These are phyloP conservation scores for Carex scoparia DNA, from an alignment of 176 grass and related monocot genomes.

Conservation along the genomic window DNA sequence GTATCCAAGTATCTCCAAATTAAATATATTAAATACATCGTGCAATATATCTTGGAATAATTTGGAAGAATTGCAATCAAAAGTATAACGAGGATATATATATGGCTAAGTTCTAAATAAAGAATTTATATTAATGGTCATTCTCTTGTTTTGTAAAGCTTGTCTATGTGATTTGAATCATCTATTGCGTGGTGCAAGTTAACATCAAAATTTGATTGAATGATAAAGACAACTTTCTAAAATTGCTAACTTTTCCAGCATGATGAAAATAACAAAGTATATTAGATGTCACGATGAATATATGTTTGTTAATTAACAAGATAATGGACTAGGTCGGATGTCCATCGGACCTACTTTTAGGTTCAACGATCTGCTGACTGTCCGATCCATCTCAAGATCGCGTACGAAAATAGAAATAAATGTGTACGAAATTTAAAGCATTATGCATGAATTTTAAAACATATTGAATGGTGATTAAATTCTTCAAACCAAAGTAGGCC, in stretches of 20 bases:
- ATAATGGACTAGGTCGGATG: too few relatives aligned
- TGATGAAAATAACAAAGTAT: neutral
- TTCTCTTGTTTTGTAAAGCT: neutral
- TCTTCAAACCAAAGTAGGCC: too few relatives aligned
- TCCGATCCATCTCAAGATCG: too few relatives aligned
- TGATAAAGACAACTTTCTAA: neutral
- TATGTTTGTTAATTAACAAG: neutral
- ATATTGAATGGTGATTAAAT: too few relatives aligned
- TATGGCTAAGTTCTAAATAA: neutral
- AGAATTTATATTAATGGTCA: neutral
- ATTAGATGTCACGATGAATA: neutral
- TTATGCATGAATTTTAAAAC: too few relatives aligned
- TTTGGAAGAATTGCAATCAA: neutral
- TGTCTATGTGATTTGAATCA: slow-evolving; percentile 7
- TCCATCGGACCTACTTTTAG: too few relatives aligned
- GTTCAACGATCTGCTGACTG: too few relatives aligned
- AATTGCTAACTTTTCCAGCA: neutral
- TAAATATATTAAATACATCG: neutral
- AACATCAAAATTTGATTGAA: neutral
- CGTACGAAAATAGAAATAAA: too few relatives aligned
- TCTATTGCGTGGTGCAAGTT: neutral
- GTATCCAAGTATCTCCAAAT: too few relatives aligned
- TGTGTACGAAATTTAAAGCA: too few relatives aligned
- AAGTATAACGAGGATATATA: neutral
- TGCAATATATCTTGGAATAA: neutral